Percentiles rank a stretch among this genome's conserved stretches.
These are phyloP conservation scores for Ilex aquifolium DNA, from an alignment of 257 asterid species.

Conservation along the genomic window DNA sequence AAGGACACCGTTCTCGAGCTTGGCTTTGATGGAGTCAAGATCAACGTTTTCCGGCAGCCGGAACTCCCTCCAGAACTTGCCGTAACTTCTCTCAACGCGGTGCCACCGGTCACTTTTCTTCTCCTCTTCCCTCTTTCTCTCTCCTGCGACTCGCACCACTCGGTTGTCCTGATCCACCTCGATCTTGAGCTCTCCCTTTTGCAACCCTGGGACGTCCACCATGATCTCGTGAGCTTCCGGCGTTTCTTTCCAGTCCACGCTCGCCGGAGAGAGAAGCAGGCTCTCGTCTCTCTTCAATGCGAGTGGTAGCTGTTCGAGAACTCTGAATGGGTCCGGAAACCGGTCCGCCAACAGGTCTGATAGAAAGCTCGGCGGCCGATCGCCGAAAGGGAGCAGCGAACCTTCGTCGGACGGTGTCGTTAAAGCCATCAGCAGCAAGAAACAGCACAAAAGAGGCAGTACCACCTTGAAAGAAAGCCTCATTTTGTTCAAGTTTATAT, in stretches of 20 bases:
- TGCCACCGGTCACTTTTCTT: conserved; percentile 18
- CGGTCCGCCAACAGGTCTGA: conserved; percentile 1
- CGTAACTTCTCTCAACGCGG: conserved; percentile 13
- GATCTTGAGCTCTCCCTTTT: conserved; percentile 18
- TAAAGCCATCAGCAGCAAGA: too few species aligned
- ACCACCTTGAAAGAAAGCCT: too few species aligned
- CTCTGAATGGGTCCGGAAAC: conserved; percentile 19
- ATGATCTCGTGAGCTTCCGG: conserved; percentile 11
- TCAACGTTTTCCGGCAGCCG: conserved; percentile 24
- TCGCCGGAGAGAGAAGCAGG: background rate
- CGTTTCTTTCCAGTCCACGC: conserved; percentile 29
- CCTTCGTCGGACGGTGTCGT: background rate
- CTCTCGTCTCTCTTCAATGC: conserved; percentile 15
- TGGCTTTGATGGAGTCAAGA: conserved; percentile 14
- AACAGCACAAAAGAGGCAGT: too few species aligned
- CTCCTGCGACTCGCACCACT: conserved; percentile 16
- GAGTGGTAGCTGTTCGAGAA: conserved; percentile 23
- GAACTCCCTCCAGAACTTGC: conserved; percentile 25
- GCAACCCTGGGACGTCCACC: conserved; percentile 23
- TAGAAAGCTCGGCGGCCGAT: conserved; percentile 3
- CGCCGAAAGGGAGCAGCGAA: conserved; percentile 17
- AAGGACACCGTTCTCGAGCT: conserved; percentile 26
- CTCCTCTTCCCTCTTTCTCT: conserved; percentile 14
- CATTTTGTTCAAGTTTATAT: too few species aligned
- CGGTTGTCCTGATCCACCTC: conserved; percentile 20